A percentile compares a stretch with the other conserved stretches of the same genome.
phyloP scores from a whole-genome alignment of 805 yeast genomes.

The Yarrowia sp. region DNA sequence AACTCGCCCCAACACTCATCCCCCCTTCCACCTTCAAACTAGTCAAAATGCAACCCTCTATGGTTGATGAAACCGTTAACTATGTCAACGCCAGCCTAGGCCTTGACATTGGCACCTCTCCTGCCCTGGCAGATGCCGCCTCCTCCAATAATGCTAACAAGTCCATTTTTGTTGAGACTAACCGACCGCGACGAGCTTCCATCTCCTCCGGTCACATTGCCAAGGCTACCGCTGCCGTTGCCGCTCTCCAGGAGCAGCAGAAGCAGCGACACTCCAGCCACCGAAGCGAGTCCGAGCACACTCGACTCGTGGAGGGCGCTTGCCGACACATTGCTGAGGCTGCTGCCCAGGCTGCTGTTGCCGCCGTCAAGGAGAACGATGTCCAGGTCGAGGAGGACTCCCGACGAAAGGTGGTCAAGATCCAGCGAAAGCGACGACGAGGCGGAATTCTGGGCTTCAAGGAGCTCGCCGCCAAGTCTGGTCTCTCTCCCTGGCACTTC shows the following conservation, averaged over 20 bases:
- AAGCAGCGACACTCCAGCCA: conserved; percentile 25
- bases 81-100: conserved; percentile 57
- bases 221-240: conserved; percentile 17
- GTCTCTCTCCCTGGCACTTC: conserved; percentile 87
- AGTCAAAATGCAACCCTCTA: conserved; percentile 24
- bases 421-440: conserved; percentile 38
- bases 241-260: conserved; percentile 15
- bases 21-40: not conserved
- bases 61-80: conserved; percentile 49
- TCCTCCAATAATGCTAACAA: conserved; percentile 5
- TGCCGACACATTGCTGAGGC: conserved; percentile 82
- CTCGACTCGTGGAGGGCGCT: conserved; percentile 67
- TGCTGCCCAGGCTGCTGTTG: conserved; percentile 51
- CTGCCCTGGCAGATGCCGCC: conserved; percentile 16
- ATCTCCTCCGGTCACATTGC: conserved; percentile 12
- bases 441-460: conserved; percentile 55
- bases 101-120: conserved; percentile 48
- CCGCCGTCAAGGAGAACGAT: conserved; percentile 33
- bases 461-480: conserved; percentile 80
- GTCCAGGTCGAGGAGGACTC: conserved; percentile 30
- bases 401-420: conserved; percentile 26
- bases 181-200: conserved; percentile 1
- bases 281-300: conserved; percentile 65
- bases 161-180: not conserved
- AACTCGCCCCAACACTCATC: conserved; percentile 3